Conservation (phyloP, 73 alveolate species). For the Diophrys sp. region DNA sequence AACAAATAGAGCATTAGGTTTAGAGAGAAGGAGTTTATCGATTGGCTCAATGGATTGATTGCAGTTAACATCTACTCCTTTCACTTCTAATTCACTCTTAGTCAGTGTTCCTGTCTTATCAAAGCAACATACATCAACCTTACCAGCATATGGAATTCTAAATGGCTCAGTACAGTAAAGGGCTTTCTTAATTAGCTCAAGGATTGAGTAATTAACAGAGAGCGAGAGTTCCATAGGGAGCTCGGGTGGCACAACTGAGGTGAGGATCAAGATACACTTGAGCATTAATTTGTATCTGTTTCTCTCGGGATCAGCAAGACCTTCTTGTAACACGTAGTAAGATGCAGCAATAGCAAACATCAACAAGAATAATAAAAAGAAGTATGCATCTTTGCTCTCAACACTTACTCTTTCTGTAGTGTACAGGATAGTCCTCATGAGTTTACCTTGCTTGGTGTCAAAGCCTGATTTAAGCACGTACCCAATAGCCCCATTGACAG, state of each 20-base stretch:
- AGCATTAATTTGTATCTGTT: conserved; percentile 85
- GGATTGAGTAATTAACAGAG: conserved; percentile 95
- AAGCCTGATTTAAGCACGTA: conserved; percentile 92
- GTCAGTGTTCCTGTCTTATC: conserved; percentile 99
- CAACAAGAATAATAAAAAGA: conserved; percentile 80
- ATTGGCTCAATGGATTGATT: conserved; percentile 27
- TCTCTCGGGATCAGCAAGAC: conserved; percentile 84
- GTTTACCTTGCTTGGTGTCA: conserved; percentile 95
- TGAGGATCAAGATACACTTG: conserved; percentile 95
- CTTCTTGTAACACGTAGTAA: conserved; percentile 86
- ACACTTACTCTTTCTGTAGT: conserved; percentile 93
- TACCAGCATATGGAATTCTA: conserved; percentile 99
- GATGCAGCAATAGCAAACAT: conserved; percentile 89
- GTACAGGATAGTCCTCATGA: conserved; percentile 90
- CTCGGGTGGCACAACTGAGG: conserved; percentile 99
- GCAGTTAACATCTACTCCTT: conserved; percentile 53
- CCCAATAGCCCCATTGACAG: conserved; percentile 72
- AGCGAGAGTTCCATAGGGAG: conserved; percentile 97
- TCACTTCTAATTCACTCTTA: conserved; percentile 86
- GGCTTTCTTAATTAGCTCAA: conserved; percentile 82
- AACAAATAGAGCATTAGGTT: conserved; percentile 71
- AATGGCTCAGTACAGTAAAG: conserved; percentile 99
- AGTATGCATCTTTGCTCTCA: conserved; percentile 91
- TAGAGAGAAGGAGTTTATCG: conserved; percentile 32
- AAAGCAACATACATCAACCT: conserved; percentile 92